Evolutionary conservation across 2,329 filamentous ascomycete genomes (phyloP).

Genomic region (Trichoderma semiorbis): DNA sequence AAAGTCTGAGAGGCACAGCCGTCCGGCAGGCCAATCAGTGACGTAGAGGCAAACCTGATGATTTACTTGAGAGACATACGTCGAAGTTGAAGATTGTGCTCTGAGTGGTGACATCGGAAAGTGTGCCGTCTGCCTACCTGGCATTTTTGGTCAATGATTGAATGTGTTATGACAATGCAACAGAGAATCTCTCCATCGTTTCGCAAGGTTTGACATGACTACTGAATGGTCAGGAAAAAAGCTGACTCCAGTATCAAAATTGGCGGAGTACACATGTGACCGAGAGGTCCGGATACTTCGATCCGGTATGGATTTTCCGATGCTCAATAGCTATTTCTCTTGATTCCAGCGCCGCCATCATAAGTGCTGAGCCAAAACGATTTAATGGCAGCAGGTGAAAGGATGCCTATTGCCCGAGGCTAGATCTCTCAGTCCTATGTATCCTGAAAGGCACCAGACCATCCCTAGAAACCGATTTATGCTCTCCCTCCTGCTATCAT

Average conservation of each 20-base stretch:
- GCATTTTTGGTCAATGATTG: background rate
- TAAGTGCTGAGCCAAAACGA: background rate
- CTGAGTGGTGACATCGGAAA: background rate
- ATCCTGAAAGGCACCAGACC: background rate
- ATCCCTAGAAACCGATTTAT: background rate
- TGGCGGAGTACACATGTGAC: background rate
- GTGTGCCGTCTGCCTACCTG: background rate
- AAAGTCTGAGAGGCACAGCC: background rate
- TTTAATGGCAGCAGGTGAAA: background rate
- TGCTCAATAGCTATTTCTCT: background rate
- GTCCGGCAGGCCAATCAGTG: background rate
- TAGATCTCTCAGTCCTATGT: background rate
- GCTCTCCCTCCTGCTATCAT: background rate
- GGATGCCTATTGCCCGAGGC: background rate
- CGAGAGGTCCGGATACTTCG: background rate
- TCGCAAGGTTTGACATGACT: background rate
- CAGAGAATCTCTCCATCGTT: background rate
- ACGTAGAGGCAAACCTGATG: background rate
- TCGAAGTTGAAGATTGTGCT: background rate
- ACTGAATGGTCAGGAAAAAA: background rate
- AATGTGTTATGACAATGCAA: background rate
- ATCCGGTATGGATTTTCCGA: background rate
- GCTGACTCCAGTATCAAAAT: background rate
- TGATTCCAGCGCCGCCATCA: background rate
- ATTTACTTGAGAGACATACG: background rate